Evolutionary conservation across 2,329 filamentous ascomycete species (phyloP).

Genomic region (Pseudopyricularia javanii): DNA sequence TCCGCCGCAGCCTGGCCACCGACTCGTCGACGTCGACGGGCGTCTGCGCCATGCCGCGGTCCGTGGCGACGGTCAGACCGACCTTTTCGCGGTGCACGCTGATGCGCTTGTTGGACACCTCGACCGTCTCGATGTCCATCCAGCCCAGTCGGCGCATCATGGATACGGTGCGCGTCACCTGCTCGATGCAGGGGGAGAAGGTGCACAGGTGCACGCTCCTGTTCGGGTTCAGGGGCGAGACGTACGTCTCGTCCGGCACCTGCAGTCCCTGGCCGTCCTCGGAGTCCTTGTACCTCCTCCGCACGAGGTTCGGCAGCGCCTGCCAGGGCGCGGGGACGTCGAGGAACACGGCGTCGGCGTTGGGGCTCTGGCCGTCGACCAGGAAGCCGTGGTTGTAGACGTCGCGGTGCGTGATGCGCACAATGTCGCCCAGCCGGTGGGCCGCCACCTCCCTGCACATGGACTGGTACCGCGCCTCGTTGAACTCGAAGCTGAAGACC

Average conservation of each 20-base stretch:
- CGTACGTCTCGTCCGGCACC: constrained; percentile 23
- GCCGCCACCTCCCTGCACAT: constrained; percentile 57
- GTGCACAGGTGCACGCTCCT: constrained; percentile 72
- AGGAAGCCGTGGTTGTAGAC: constrained; percentile 67
- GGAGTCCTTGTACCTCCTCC: constrained; percentile 24
- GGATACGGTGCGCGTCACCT: constrained; percentile 77
- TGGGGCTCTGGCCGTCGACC: constrained; percentile 44
- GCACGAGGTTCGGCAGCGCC: constrained; percentile 62
- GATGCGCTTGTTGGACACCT: constrained; percentile 67
- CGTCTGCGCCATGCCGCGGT: constrained; percentile 58
- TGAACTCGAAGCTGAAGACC: constrained; percentile 76
- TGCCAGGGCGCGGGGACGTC: constrained; percentile 75
- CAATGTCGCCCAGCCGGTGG: constrained; percentile 53
- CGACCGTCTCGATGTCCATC: constrained; percentile 89
- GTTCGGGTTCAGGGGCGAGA: constrained; percentile 58
- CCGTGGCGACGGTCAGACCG: constrained; percentile 51
- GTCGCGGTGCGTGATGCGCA: constrained; percentile 65
- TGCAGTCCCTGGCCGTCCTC: background rate
- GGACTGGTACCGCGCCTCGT: constrained; percentile 58
- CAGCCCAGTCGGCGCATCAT: constrained; percentile 71
- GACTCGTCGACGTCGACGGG: constrained; percentile 72
- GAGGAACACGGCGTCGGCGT: constrained; percentile 62
- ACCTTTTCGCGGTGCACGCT: constrained; percentile 74
- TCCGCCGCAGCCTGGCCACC: constrained; percentile 56
- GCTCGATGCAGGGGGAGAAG: constrained; percentile 94